Evolutionary conservation across 768 basidiomycete species (phyloP).

Genomic region (Amyloporia xantha): DNA sequence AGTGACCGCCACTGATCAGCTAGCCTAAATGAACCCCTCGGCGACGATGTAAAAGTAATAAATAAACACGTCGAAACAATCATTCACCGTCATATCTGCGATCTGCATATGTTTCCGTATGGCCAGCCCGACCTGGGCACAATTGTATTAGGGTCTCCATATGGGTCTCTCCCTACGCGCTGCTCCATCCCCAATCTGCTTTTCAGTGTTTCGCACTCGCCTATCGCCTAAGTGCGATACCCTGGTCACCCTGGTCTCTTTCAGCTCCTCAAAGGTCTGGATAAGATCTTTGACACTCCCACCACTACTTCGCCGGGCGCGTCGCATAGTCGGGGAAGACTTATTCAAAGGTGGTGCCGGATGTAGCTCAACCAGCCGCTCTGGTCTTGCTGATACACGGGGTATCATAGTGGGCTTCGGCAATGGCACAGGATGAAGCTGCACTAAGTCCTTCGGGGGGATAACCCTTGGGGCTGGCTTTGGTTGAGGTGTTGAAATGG

Average conservation of each 20-base stretch:
- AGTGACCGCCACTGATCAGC: neutral
- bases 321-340: conserved; percentile 14
- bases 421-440: conserved; percentile 47
- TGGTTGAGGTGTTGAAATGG: conserved; percentile 53
- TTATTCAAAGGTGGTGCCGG: conserved; percentile 34
- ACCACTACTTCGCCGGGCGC: conserved; percentile 53
- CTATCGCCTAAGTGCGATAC: neutral
- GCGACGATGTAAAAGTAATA: neutral
- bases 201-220: neutral
- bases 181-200: neutral
- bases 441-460: conserved; percentile 61
- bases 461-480: conserved; percentile 37
- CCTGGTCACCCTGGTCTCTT: conserved; percentile 27
- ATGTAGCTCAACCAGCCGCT: conserved; percentile 48
- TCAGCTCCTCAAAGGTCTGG: conserved; percentile 48
- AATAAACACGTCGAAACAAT: neutral
- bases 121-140: too few species aligned
- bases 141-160: conserved; percentile 1
- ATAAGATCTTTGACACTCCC: conserved; percentile 72
- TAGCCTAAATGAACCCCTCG: neutral
- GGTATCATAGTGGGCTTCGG: conserved; percentile 39
- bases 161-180: neutral
- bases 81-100: neutral
- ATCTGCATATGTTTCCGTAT: too few species aligned
- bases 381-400: conserved; percentile 26